phyloP scores from a whole-genome alignment of 192 early-diverging fungal genomes.

The Thamnidium elegans region DNA sequence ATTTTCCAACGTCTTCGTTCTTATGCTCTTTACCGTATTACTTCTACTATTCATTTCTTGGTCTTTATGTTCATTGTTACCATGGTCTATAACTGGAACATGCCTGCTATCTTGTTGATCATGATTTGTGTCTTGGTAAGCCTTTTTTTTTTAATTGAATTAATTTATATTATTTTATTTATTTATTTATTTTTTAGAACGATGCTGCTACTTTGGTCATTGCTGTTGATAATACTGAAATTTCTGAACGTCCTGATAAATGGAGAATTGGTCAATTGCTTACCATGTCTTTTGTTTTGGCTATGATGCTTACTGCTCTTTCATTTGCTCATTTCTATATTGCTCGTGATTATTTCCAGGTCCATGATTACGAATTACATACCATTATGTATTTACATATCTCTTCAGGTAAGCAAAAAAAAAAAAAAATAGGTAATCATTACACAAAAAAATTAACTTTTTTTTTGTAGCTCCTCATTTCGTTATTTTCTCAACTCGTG shows the following conservation, averaged over 20 bases:
- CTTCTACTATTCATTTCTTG: constrained; percentile 91
- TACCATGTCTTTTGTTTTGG: constrained; percentile 75
- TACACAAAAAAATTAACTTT: background rate
- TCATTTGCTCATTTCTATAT: constrained; percentile 84
- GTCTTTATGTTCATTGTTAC: constrained; percentile 91
- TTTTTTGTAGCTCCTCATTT: constrained; percentile 66
- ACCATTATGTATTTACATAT: constrained; percentile 94
- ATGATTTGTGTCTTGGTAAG: constrained; percentile 77
- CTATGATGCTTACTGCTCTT: constrained; percentile 66
- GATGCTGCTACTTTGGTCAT: constrained; percentile 87
- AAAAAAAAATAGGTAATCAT: background rate
- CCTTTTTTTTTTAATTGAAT: background rate
- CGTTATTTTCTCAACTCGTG: constrained; percentile 84
- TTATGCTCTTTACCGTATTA: constrained; percentile 88
- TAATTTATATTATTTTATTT: background rate
- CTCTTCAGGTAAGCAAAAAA: constrained; percentile 53
- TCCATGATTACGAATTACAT: constrained; percentile 49
- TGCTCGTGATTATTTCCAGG: constrained; percentile 60
- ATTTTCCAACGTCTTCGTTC: constrained; percentile 92
- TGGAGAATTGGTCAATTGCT: constrained; percentile 90
- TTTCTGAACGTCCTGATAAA: constrained; percentile 86
- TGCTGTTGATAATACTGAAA: constrained; percentile 87
- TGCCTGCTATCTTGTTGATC: constrained; percentile 80
- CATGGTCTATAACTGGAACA: constrained; percentile 74
- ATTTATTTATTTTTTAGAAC: constrained; percentile 43